These are phyloP conservation scores for Thyridium curvatum DNA, from an alignment of 2,329 filamentous ascomycete genomes.

Conservation along the genomic window DNA sequence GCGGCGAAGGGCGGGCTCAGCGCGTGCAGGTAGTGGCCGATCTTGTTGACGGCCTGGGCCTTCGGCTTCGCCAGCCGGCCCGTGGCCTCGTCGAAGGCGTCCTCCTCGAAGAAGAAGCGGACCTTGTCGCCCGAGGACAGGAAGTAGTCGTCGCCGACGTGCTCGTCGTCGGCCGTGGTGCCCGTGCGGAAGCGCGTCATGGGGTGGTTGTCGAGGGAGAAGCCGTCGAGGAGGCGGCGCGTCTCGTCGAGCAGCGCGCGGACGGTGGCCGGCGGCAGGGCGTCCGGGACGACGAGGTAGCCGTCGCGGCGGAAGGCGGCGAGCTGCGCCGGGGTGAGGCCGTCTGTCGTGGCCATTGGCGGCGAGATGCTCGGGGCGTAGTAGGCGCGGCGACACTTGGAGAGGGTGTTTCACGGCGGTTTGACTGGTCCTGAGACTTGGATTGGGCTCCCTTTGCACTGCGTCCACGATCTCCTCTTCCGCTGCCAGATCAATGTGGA, in stretches of 20 bases:
- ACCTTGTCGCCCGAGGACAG: slow-evolving; percentile 84
- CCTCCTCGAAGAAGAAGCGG: slow-evolving; percentile 96
- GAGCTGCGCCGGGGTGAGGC: slow-evolving; percentile 68
- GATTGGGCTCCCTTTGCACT: no score
- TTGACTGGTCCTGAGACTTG: no score
- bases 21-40: slow-evolving; percentile 70
- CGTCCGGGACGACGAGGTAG: slow-evolving; percentile 80
- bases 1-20: slow-evolving; percentile 60
- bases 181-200: slow-evolving; percentile 93
- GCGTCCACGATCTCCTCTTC: no score
- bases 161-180: slow-evolving; percentile 54
- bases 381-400: no score
- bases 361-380: no score
- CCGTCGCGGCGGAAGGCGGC: slow-evolving; percentile 72
- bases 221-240: slow-evolving; percentile 62
- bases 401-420: no score
- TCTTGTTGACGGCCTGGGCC: slow-evolving; percentile 81
- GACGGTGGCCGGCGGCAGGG: slow-evolving; percentile 61
- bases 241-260: slow-evolving; percentile 68
- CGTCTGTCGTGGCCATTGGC: slow-evolving; percentile 21
- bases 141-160: slow-evolving; percentile 95
- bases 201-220: slow-evolving; percentile 78
- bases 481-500: no score
- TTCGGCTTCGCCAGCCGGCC: slow-evolving; percentile 73
- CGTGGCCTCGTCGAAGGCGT: slow-evolving; percentile 62